A percentile compares a stretch with the other conserved stretches of the same genome.
Evolutionary conservation across 495 filamentous ascomycete genomes (phyloP).

Genomic region (Daldinia grandis): DNA sequence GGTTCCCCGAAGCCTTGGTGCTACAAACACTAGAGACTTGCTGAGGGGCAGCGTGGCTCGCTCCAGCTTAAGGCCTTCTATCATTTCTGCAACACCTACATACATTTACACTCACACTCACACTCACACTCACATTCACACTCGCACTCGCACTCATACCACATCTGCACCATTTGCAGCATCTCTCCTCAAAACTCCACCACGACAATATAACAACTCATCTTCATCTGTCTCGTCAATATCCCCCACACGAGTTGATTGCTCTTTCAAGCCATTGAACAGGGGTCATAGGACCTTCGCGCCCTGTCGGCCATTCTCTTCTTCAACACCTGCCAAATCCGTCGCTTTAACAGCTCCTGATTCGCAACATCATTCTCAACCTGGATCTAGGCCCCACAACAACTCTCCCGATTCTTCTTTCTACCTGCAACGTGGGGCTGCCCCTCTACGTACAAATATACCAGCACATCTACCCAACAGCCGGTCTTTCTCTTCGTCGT

Average conservation of each 20-base stretch:
- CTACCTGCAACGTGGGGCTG: slow-evolving; percentile 14
- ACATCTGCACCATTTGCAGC: not conserved
- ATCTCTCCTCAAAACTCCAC: slow-evolving; percentile 19
- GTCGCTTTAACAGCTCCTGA: slow-evolving; percentile 22
- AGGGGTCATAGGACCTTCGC: slow-evolving; percentile 25
- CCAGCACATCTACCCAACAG: slow-evolving; percentile 2
- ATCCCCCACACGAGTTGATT: slow-evolving; percentile 21
- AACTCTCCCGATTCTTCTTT: slow-evolving; percentile 7
- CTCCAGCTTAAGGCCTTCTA: not conserved
- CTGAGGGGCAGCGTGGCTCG: slow-evolving; percentile 24
- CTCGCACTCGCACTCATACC: not conserved
- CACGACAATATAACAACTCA: slow-evolving; percentile 22
- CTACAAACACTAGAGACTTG: slow-evolving; percentile 1
- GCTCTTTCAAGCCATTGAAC: slow-evolving; percentile 26
- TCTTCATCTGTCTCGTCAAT: slow-evolving; percentile 4
- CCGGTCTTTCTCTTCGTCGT: slow-evolving; percentile 41
- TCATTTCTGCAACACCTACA: not conserved
- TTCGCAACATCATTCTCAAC: slow-evolving; percentile 37
- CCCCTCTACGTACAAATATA: slow-evolving; percentile 22
- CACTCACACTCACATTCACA: too few relatives aligned
- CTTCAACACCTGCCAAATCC: slow-evolving; percentile 43
- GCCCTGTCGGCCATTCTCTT: slow-evolving; percentile 23
- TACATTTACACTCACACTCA: too few relatives aligned
- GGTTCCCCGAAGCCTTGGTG: slow-evolving; percentile 20
- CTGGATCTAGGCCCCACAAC: slow-evolving; percentile 31